A percentile compares a stretch with the other conserved stretches of the same genome.
Conservation (phyloP, 164 flowering plant species). For the Nymphaea colorata region DNA sequence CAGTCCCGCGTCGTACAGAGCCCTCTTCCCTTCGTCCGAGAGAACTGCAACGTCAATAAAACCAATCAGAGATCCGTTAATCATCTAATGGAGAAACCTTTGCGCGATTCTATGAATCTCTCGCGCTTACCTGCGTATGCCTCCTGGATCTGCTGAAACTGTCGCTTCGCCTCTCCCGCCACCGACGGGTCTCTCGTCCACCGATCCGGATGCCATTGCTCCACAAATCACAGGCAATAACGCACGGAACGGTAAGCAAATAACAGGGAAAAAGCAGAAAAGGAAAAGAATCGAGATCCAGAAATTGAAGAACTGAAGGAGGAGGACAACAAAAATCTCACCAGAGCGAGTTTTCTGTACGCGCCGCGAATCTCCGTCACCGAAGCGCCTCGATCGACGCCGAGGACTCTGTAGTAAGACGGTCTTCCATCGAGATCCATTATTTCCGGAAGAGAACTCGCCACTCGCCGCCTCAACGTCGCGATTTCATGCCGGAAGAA, state of each 20-base stretch:
- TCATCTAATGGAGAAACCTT: too few species aligned
- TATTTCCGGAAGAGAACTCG: not conserved
- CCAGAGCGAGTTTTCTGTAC: conserved; percentile 77
- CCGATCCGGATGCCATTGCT: conserved; percentile 96
- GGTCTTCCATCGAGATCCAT: conserved; percentile 5
- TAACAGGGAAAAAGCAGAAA: not conserved
- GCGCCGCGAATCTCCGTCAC: conserved; percentile 61
- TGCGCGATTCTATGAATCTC: not conserved
- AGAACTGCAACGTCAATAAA: conserved; percentile 31
- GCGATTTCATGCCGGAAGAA: not conserved
- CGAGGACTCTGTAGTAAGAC: conserved; percentile 64
- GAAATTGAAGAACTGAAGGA: not conserved
- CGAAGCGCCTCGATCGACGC: conserved; percentile 57
- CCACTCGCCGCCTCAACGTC: not conserved
- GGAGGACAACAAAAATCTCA: conserved; percentile 4
- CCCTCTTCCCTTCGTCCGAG: conserved; percentile 57
- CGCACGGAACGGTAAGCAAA: not conserved
- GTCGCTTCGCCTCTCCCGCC: conserved; percentile 62
- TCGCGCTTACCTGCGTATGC: conserved; percentile 58
- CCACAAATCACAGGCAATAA: conserved; percentile 4
- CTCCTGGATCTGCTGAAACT: conserved; percentile 92
- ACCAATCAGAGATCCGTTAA: not conserved
- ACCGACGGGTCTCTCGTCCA: conserved; percentile 42
- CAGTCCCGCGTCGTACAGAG: conserved; percentile 74
- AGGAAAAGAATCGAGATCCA: not conserved